Evolutionary conservation across 768 basidiomycete species (phyloP), one percentile per base, ranked within the genome.

Genomic region (Lentinula sp.): DNA sequence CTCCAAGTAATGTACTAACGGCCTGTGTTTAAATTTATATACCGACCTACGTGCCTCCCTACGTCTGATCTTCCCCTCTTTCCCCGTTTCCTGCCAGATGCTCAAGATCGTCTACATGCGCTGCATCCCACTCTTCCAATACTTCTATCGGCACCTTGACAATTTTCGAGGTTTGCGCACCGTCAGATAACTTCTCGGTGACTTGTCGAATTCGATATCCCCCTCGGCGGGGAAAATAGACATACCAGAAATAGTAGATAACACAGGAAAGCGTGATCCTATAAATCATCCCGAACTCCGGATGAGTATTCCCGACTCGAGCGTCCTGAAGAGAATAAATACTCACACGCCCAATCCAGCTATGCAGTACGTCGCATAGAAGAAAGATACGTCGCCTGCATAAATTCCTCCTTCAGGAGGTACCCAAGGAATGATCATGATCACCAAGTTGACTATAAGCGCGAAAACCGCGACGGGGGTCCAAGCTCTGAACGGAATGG

Each of bases 191-290:
- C 15, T 63, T 65, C 65, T 81, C 79, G 50, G 81, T 73, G 54
- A 80, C 74, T 50, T 79, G 78, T 15, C 78, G 73, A 42, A 82
- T 74, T 18, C 68, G 66, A 63, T 82, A 82, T 4, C 77, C 76
- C 4, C 77, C 71, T 8, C 73, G 57, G 60, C 72, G 74, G n/a
- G 81, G 82, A 6, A 83, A 66, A 10, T 78, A 51, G 6, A 78
- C 62, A 23, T 81, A 74, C 72, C 74, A 76, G 37, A 76, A 23
- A 20, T 64, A 60, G 59, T 74, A 77, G 10, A 66, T 70, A 18
- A 73, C 50, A 33, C 66, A 71, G 0, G 73, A 72, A 9, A 75
- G 36, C 15, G 61, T 69, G 51, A 76, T 68, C 49, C 74, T 74
- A 33, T 28, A 28, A 3, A 28, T 32, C 18, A 6, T 62, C 16